Conservation (phyloP, 2,329 filamentous ascomycete genomes). For the Fusarium sarcochroum region DNA sequence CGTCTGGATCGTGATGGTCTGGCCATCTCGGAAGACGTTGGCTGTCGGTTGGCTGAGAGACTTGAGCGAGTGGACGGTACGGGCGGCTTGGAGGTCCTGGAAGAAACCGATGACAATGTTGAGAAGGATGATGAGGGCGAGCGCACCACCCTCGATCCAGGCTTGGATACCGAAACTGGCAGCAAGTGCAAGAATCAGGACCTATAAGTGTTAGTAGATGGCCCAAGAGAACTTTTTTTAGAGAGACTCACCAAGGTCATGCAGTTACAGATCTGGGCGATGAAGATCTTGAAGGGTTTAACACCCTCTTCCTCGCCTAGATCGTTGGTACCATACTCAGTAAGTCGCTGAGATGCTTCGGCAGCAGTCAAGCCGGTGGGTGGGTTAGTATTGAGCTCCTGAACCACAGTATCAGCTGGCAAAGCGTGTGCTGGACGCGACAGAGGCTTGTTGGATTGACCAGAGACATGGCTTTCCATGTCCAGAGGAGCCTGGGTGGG, state of each 20-base stretch:
- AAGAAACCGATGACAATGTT: conserved; percentile 68
- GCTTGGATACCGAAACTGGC: conserved; percentile 69
- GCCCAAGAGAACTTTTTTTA: accelerated
- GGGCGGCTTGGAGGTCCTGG: conserved; percentile 62
- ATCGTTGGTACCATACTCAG: conserved; percentile 73
- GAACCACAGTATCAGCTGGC: conserved; percentile 63
- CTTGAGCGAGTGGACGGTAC: conserved; percentile 62
- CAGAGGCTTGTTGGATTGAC: conserved; percentile 65
- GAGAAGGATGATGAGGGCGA: conserved; percentile 69
- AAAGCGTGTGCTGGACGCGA: conserved; percentile 75
- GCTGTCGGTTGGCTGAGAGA: conserved; percentile 53
- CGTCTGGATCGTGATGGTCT: conserved; percentile 30
- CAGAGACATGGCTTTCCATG: conserved; percentile 51
- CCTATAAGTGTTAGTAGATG: conserved; percentile 45
- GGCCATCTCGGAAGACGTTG: conserved; percentile 37
- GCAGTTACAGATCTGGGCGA: conserved; percentile 76
- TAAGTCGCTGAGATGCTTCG: conserved; percentile 68
- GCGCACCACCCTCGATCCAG: conserved; percentile 72
- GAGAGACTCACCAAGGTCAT: conserved; percentile 70
- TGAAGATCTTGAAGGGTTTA: conserved; percentile 72
- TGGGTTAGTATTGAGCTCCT: conserved; percentile 68
- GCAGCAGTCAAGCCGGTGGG: conserved; percentile 69
- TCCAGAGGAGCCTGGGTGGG: neutral
- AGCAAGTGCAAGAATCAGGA: conserved; percentile 68
- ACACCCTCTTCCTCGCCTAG: conserved; percentile 73